Conservation (phyloP, 139 green algal species). For the Micractinium sp. region DNA sequence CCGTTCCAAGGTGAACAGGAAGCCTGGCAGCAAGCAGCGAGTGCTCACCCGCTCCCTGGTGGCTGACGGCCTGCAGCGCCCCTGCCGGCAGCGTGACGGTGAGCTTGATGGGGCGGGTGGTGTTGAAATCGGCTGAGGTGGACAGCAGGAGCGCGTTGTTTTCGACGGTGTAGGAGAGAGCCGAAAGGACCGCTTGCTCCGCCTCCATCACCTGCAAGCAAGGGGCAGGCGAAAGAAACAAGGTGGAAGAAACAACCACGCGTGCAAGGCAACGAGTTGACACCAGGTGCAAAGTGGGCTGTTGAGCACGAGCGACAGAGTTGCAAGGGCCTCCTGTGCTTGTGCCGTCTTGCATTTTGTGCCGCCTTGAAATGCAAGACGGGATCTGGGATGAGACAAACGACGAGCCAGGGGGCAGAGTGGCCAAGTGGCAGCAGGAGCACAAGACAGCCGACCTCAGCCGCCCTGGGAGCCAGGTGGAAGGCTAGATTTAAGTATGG, state of each 20-base stretch:
- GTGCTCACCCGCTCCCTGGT: constrained; percentile 29
- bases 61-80: constrained; percentile 22
- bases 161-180: constrained; percentile 1
- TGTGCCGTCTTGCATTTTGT: no score
- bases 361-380: no score
- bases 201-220: background rate
- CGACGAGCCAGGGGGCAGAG: no score
- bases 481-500: no score
- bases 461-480: no score
- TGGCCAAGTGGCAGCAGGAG: no score
- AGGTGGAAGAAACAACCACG: background rate
- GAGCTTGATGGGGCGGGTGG: constrained; percentile 32
- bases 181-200: background rate
- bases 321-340: no score
- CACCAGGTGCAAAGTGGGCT: no score
- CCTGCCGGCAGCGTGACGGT: constrained; percentile 20
- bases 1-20: background rate
- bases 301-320: no score
- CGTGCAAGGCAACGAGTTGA: no score
- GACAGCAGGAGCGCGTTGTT: constrained; percentile 9
- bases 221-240: background rate
- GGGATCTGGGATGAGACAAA: no score
- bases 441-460: no score
- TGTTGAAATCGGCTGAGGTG: constrained; percentile 8
- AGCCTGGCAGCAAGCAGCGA: background rate